Base-by-base conservation (phyloP, 1,139 yeast species). In the Hansenula lynferdii region DNA sequence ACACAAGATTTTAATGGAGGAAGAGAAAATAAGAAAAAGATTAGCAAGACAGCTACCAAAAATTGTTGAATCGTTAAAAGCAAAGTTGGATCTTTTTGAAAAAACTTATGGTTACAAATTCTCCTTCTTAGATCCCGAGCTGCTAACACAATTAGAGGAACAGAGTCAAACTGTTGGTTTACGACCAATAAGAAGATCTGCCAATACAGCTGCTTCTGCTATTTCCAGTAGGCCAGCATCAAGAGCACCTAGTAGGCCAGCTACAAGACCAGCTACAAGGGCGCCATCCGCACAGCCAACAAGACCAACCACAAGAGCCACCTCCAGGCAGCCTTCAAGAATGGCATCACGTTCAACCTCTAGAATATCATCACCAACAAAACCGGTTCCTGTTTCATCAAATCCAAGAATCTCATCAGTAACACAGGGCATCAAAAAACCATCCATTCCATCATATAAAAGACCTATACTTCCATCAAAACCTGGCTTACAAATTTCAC, bases 1-100 rank as follows among this genome's bases (percentile, higher is more conserved):
- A 4, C 90, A 94, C 48, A 80, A 80, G 44, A 81, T 89, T 21
- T 64, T 90, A 40, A 69, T 85, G 43, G 75, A 83, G 44, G 97
- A 92, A 58, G 96, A 89, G 53, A 81, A 75, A 53, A 69, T 79
- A 31, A 68, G 97, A 38, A 82, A 83, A 50, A 72, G 74, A 40
- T 68, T 90, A 7, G 65, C 77, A 23, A 79, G 78, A 51, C 74
- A 74, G 47, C 65, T 86, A 51, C 97, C 97, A 0, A 67, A 68
- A 30, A 66, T 84, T 1, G 62, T 86, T 9, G 62, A 64, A 3
- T 72, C 68, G 3, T 61, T 90, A 37, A 76, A 73, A 44, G 40
- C 49, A 1, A 74, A 71, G 34, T 57, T 85, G 4, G 47, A 51
- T 2, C 62, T 62, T 11, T 83, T 75, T 62, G 78, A 80, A 38